Evolutionary conservation across 192 early-diverging fungal genomes (phyloP).

Genomic region (Entomortierella beljakovae): DNA sequence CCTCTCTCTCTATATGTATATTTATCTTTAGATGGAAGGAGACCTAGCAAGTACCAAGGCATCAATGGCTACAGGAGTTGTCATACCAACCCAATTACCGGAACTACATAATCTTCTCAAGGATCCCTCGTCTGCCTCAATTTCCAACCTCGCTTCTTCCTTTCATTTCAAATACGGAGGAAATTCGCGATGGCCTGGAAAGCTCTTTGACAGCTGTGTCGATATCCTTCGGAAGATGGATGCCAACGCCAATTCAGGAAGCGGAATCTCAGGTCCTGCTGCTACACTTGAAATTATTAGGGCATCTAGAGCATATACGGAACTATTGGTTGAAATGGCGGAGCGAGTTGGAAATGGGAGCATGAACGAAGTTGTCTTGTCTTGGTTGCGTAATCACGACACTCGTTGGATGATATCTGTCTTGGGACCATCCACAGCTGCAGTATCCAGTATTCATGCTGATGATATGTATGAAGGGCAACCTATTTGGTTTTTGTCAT

Average conservation of each 20-base stretch:
- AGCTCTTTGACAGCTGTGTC: conserved; percentile 29
- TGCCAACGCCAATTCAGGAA: background rate
- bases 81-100: conserved; percentile 22
- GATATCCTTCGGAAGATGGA: conserved; percentile 31
- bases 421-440: conserved; percentile 1
- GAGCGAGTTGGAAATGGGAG: conserved; percentile 33
- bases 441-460: background rate
- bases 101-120: conserved; percentile 24
- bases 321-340: conserved; percentile 38
- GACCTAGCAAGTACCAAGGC: conserved; percentile 20
- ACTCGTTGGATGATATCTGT: conserved; percentile 33
- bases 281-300: conserved; percentile 15
- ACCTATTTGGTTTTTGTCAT: conserved; percentile 37
- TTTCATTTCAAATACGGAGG: conserved; percentile 37
- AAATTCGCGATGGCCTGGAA: conserved; percentile 26
- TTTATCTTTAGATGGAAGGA: conserved; percentile 21
- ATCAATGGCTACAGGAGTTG: background rate
- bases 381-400: conserved; percentile 36
- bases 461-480: background rate
- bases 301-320: conserved; percentile 26
- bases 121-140: conserved; percentile 17
- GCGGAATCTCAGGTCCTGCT: background rate
- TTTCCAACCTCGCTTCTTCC: conserved; percentile 19
- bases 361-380: conserved; percentile 38
- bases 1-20: background rate